Percentiles rank a stretch among this genome's conserved stretches.
Evolutionary conservation across 2,329 filamentous ascomycete genomes (phyloP).

Genomic region (Lizonia empirigonia): DNA sequence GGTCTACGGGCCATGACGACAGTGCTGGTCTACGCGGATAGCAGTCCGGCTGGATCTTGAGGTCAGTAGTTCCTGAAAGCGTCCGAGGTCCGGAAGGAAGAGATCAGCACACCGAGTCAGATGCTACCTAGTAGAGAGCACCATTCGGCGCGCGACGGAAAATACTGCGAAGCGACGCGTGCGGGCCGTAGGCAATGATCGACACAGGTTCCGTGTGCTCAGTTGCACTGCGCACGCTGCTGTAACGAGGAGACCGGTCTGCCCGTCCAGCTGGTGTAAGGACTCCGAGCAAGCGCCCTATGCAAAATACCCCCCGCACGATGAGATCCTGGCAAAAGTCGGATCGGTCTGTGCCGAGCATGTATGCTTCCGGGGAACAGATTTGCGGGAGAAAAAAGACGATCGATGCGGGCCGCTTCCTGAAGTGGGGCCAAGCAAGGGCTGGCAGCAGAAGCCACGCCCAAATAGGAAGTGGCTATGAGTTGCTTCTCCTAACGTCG

Average conservation of each 20-base stretch:
- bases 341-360: slow-evolving; percentile 7
- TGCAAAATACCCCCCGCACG: not conserved
- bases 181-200: not conserved
- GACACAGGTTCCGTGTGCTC: not conserved
- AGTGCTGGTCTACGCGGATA: not conserved
- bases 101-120: slow-evolving; percentile 4
- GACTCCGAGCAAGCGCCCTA: not conserved
- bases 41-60: not conserved
- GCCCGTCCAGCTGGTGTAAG: not conserved
- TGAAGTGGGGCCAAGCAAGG: slow-evolving; percentile 1
- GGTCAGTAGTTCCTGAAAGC: not conserved
- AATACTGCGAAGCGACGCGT: not conserved
- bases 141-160: not conserved
- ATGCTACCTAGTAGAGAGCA: not conserved
- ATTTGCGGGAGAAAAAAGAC: slow-evolving; percentile 7
- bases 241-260: not conserved
- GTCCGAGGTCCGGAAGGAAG: not conserved
- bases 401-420: slow-evolving; percentile 19
- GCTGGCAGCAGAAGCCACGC: no score
- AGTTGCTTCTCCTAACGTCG: slow-evolving; percentile 10
- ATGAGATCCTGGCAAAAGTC: not conserved
- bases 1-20: not conserved
- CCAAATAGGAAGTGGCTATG: not conserved
- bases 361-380: slow-evolving; percentile 3
- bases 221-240: slow-evolving; percentile 8